Percentiles rank a stretch among this genome's conserved stretches.
Evolutionary conservation across 345 rosid species (phyloP).

Genomic region (Sonneratia caseolaris): DNA sequence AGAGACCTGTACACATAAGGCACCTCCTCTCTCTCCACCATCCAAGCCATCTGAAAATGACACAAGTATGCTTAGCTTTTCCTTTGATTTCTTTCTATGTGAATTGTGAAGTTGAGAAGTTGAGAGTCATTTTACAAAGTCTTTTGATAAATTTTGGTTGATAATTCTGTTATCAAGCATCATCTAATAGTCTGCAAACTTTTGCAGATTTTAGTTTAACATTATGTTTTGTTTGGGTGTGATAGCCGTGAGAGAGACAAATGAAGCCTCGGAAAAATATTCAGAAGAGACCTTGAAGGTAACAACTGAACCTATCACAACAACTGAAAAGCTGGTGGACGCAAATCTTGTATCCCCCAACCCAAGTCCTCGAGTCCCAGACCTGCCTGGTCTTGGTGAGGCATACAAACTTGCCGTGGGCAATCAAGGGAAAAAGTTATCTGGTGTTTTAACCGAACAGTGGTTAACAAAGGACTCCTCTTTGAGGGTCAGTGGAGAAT

Average conservation of each 20-base stretch:
- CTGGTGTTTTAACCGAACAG: slow-evolving; percentile 51
- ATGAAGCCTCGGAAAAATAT: slow-evolving; percentile 21
- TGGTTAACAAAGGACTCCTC: slow-evolving; percentile 66
- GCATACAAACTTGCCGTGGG: slow-evolving; percentile 70
- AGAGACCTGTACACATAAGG: slow-evolving; percentile 39
- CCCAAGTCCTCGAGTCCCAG: slow-evolving; percentile 24
- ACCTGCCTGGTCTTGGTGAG: slow-evolving; percentile 55
- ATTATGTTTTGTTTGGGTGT: neutral
- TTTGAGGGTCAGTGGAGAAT: slow-evolving; percentile 61
- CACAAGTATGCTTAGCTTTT: neutral
- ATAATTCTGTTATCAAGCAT: neutral
- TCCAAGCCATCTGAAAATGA: neutral
- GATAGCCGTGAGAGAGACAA: slow-evolving; percentile 31
- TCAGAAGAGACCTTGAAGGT: slow-evolving; percentile 16
- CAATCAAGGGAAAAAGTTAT: slow-evolving; percentile 42
- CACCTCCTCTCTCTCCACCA: neutral
- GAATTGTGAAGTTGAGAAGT: neutral
- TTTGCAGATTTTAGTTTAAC: neutral
- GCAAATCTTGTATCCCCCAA: slow-evolving; percentile 28
- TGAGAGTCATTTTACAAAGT: neutral
- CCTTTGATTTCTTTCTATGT: neutral
- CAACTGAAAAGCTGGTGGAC: slow-evolving; percentile 26
- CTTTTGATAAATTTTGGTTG: neutral
- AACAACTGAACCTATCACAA: slow-evolving; percentile 15
- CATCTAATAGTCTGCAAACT: neutral